phyloP scores from a whole-genome alignment of 805 yeast species.

The Kuraishia cidri region DNA sequence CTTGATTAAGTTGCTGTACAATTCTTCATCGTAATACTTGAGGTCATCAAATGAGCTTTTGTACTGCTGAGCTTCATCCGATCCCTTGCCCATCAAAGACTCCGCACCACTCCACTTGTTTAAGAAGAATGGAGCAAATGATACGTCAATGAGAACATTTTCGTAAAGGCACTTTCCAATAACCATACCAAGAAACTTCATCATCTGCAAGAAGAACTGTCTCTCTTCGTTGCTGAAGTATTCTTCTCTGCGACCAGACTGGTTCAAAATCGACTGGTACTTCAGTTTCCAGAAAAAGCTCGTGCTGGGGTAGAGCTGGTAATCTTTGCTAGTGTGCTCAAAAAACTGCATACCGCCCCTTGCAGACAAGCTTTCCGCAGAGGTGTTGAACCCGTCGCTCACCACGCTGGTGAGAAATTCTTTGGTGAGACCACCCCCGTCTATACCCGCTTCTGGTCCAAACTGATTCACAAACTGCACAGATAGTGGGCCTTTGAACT shows the following conservation, averaged over 20 bases:
- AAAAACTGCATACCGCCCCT: constrained; percentile 18
- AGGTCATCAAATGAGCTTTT: constrained; percentile 74
- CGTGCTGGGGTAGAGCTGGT: constrained; percentile 72
- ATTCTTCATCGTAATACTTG: constrained; percentile 55
- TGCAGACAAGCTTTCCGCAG: neutral
- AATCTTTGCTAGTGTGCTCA: constrained; percentile 32
- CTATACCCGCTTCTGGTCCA: constrained; percentile 76
- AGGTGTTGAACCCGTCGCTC: constrained; percentile 51
- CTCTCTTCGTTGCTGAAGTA: constrained; percentile 8
- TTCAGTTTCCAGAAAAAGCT: constrained; percentile 20
- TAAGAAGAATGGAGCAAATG: constrained; percentile 81
- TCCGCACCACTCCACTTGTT: constrained; percentile 48
- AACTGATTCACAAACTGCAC: constrained; percentile 66
- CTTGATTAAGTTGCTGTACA: constrained; percentile 58
- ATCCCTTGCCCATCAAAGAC: constrained; percentile 1
- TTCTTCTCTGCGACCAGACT: constrained; percentile 12
- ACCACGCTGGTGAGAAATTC: constrained; percentile 76
- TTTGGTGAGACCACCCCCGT: constrained; percentile 95
- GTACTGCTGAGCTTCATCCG: constrained; percentile 17
- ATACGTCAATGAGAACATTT: constrained; percentile 68
- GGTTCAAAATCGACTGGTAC: constrained; percentile 15
- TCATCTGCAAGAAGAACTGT: constrained; percentile 18
- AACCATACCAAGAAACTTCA: constrained; percentile 67
- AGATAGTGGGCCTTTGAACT: constrained; percentile 48
- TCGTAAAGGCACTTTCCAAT: constrained; percentile 89